Base-by-base conservation (phyloP, 805 yeast genomes). In the Candida montana region DNA sequence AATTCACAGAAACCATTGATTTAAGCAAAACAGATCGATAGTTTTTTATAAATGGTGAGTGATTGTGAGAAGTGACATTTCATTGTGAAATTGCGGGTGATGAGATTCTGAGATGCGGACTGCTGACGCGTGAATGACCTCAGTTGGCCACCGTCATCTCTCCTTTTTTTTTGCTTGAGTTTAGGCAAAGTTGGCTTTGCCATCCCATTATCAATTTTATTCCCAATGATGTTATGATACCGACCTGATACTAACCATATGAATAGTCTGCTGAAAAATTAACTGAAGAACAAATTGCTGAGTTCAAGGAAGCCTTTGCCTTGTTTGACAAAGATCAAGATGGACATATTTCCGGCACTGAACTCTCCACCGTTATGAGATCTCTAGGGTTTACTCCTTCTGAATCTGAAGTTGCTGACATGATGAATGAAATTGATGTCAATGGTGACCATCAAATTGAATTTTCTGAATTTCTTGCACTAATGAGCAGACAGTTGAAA, bases 361-460 rank as follows among this genome's bases (percentile, higher is more conserved):
- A 93, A 68, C 75, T 93, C 53, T 97, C 98, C 51, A 89, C 96
- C 4, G 99, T 93, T 40, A 93, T 93, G 99, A 83, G 99, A 69
- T 87, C 97, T n/a, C 74, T 93, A 59, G 99, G 99, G 39, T 93
- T 89, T 66, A 91, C 91, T 58, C 99, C 99, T 29, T 81, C 95
- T 38, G 98, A 93, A 65, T 81, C 89, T 51, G 99, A 93, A 66
- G 83, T 93, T 57, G 85, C 93, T 42, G 99, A 93, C 63, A 81
- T 93, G 83, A 87, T 93, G 73, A 91, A 91, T 64, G 99, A 93
- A 68, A 95, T 93, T 40, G 99, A 93, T 64, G 83, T 83, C 48
- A 93, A 93, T 69, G 91, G 91, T 54, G 95, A 93, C 67, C 96
- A 96, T 31, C 74, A 79, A 56, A 83, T 84, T 54, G 93, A 84